Base-by-base conservation (phyloP, 768 basidiomycete genomes). In the Termitomyces sp. region DNA sequence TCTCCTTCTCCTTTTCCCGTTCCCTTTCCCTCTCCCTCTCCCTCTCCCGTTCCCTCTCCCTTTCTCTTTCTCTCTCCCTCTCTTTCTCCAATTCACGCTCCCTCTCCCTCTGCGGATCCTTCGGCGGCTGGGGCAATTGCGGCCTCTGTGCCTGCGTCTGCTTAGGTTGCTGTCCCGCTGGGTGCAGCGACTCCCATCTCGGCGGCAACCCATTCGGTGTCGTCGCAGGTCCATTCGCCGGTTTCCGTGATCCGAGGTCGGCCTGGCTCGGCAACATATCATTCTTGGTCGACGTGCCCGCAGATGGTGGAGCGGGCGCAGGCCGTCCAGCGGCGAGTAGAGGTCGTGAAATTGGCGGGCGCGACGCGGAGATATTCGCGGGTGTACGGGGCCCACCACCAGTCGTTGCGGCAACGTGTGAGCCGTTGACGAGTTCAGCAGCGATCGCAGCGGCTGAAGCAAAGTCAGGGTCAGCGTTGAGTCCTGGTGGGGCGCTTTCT, bases 281-380 rank as follows among this genome's bases (percentile, higher is more conserved):
- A 9, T 77, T 74, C 55, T 84, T 68, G 29, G 60, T 58, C 57
- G 66, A 15, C 49, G 20, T 48, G 31, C 74, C 65, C 43, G 63
- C 60, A 11, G 68, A 57, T 36, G 74, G 74, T 1, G 84, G 79
- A 9, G 80, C 72, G 8, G 81, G 72, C 1, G 87, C 86, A 7
- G 86, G 80, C 11, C 85, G 79, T 0, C 84, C 82, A 17, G 83
- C 82, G 20, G 84, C 79, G 63, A 88, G 78, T 6, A 85, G 72
- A 0, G 91, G 90, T 4, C 89, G 81, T 2, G 88, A 82, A 25
- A 90, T 90, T 0, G 90, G 86, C 4, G 91, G 82, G 12, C 91
- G 79, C 4, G 80, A 80, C 7, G 86, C 77, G 60, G 87, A 84
- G 6, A 48, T 56, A n/a, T 61, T 10, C 43, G 61, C 43, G 4